Conservation (phyloP, 495 filamentous ascomycete species). For the Trypethelium eluteriae region DNA sequence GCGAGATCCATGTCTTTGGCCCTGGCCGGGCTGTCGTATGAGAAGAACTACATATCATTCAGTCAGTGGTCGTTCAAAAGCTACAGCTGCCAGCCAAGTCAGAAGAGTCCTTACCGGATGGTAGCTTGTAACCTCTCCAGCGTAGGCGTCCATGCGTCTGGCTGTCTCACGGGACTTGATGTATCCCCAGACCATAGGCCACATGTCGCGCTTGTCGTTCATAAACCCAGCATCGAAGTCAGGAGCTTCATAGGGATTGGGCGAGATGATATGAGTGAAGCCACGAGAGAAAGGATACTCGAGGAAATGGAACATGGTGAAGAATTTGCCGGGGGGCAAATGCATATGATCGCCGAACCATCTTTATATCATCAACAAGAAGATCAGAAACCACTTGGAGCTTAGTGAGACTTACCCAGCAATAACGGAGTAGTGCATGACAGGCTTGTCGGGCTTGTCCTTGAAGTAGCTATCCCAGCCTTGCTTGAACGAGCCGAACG, state of each 20-base stretch:
- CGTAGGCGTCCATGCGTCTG: constrained; percentile 67
- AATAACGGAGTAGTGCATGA: constrained; percentile 58
- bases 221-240: constrained; percentile 83
- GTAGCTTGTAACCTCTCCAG: constrained; percentile 65
- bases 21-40: constrained; percentile 57
- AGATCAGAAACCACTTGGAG: constrained; percentile 1
- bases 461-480: constrained; percentile 81
- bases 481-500: constrained; percentile 52
- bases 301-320: constrained; percentile 82
- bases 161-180: constrained; percentile 81
- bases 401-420: constrained; percentile 21
- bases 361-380: background rate
- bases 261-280: constrained; percentile 59
- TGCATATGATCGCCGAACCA: constrained; percentile 32
- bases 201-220: constrained; percentile 79
- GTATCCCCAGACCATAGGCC: constrained; percentile 77
- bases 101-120: constrained; percentile 30
- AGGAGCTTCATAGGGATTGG: constrained; percentile 63
- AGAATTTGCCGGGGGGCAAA: constrained; percentile 67
- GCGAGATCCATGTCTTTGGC: constrained; percentile 66
- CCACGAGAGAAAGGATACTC: constrained; percentile 79
- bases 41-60: constrained; percentile 48
- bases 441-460: constrained; percentile 76
- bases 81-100: background rate
- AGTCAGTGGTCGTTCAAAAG: background rate